A percentile compares a stretch with the other conserved stretches of the same genome.
These are phyloP conservation scores for Lactarius quietus DNA, from an alignment of 768 basidiomycete species.

Conservation along the genomic window DNA sequence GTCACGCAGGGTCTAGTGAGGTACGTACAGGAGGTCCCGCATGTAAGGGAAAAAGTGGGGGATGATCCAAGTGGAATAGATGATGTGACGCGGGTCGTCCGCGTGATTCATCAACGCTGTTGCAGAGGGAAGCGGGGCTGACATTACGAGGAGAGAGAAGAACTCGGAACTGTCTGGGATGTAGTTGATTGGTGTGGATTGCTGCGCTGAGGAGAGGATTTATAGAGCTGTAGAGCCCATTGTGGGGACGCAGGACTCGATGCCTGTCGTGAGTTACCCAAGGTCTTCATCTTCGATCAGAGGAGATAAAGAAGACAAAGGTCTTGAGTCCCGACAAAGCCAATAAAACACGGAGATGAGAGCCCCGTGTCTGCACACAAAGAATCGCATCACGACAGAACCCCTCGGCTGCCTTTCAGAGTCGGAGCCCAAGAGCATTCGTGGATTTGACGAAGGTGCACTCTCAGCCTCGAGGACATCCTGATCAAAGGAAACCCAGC, in stretches of 20 bases:
- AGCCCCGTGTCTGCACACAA: background rate
- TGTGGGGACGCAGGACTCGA: background rate
- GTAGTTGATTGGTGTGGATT: background rate
- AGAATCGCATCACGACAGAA: background rate
- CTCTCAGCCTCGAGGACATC: background rate
- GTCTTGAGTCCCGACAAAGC: background rate
- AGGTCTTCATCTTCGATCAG: background rate
- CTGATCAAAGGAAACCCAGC: background rate
- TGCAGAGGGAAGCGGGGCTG: background rate
- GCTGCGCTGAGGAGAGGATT: background rate
- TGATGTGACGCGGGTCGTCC: conserved; percentile 1
- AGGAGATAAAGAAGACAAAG: background rate
- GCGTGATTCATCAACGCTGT: background rate
- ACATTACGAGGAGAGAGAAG: background rate
- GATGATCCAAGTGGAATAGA: background rate
- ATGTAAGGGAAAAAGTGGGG: conserved; percentile 7
- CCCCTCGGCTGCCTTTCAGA: background rate
- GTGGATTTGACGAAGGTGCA: background rate
- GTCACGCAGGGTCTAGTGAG: background rate
- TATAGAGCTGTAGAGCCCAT: conserved; percentile 1
- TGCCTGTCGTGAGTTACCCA: background rate
- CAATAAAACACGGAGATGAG: background rate
- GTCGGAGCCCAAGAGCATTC: background rate
- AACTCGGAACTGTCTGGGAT: background rate
- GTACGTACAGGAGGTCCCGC: background rate